Percentiles rank a stretch among this genome's conserved stretches.
Evolutionary conservation across 192 early-diverging fungal species (phyloP).

Genomic region (Entrophospora sp.): DNA sequence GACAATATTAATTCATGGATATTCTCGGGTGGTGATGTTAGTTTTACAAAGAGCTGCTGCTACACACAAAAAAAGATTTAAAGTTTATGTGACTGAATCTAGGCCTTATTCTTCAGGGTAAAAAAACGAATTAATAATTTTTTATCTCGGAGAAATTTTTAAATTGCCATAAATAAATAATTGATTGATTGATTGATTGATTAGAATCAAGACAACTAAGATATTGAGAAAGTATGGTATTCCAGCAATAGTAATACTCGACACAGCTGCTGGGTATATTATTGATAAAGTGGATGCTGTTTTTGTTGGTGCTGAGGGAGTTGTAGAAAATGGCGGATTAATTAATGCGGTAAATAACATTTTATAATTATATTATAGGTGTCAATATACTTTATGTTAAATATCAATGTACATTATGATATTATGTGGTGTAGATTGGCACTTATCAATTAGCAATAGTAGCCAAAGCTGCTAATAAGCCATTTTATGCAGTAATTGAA

Average conservation of each 20-base stretch:
- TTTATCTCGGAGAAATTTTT: background rate
- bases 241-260: constrained; percentile 76
- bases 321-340: constrained; percentile 94
- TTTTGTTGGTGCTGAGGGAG: constrained; percentile 95
- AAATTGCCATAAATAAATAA: background rate
- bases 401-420: no score
- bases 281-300: constrained; percentile 96
- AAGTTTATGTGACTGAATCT: constrained; percentile 88
- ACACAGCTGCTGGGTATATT: constrained; percentile 87
- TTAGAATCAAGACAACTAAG: constrained; percentile 52
- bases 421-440: constrained; percentile 53
- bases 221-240: constrained; percentile 68
- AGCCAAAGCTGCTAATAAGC: constrained; percentile 90
- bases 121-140: constrained; percentile 1
- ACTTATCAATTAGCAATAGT: constrained; percentile 94
- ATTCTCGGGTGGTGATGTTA: constrained; percentile 88
- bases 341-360: constrained; percentile 68
- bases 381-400: constrained; percentile 5
- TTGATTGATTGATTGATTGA: constrained; percentile 3
- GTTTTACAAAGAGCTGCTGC: constrained; percentile 68
- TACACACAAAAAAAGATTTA: constrained; percentile 73
- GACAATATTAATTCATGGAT: constrained; percentile 87
- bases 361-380: background rate
- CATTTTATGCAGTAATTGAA: constrained; percentile 90
- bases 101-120: constrained; percentile 67